Conservation (phyloP, 352 stramenopile genomes). For the Thalassiosira mediterranea region DNA sequence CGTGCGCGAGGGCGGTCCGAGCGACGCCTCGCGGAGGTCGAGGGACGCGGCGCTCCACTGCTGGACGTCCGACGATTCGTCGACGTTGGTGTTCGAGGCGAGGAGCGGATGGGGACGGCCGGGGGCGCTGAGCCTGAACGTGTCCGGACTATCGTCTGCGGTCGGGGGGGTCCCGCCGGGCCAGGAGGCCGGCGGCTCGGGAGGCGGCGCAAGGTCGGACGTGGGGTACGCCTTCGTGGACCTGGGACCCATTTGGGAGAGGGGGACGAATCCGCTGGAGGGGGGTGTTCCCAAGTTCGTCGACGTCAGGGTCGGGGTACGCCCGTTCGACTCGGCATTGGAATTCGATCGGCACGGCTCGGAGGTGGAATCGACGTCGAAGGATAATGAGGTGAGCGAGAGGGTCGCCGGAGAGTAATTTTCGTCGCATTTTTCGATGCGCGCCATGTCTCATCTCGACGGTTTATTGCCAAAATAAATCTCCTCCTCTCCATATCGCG, state of each 20-base stretch:
- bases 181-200: background rate
- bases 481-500: background rate
- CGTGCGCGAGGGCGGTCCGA: conserved; percentile 52
- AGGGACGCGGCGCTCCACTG: conserved; percentile 23
- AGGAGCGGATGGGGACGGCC: conserved; percentile 72
- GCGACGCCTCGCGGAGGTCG: conserved; percentile 15
- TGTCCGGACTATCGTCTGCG: conserved; percentile 36
- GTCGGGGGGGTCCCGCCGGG: background rate
- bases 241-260: conserved; percentile 59
- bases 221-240: conserved; percentile 68
- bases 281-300: background rate
- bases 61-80: conserved; percentile 58
- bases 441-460: too few species aligned
- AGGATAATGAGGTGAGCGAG: background rate
- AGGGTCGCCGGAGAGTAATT: too few species aligned
- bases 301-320: conserved; percentile 30
- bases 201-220: conserved; percentile 26
- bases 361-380: conserved; percentile 9
- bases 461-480: too few species aligned
- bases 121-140: conserved; percentile 65
- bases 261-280: background rate
- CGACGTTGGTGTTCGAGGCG: conserved; percentile 68
- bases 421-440: too few species aligned
- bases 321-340: conserved; percentile 39
- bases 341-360: conserved; percentile 71